These are phyloP conservation scores for Orbilia quercus DNA, from an alignment of 2,329 filamentous ascomycete species.

Conservation along the genomic window DNA sequence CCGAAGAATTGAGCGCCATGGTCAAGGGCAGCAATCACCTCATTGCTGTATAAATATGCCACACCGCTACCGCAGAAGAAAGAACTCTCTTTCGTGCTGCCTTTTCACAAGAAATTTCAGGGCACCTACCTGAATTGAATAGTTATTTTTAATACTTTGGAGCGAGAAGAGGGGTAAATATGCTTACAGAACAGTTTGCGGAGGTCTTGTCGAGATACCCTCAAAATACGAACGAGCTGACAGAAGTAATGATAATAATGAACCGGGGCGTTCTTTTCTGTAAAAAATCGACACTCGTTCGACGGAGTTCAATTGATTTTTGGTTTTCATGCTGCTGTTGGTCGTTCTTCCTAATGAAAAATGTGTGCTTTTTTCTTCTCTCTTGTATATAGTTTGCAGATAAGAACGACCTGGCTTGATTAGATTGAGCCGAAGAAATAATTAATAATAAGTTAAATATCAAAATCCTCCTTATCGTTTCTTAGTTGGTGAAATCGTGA, in stretches of 20 bases:
- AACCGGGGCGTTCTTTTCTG: slow-evolving; percentile 27
- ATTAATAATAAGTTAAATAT: slow-evolving; percentile 9
- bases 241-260: slow-evolving; percentile 54
- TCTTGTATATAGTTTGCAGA: slow-evolving; percentile 49
- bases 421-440: slow-evolving; percentile 6
- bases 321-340: neutral
- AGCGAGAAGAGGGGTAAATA: slow-evolving; percentile 1
- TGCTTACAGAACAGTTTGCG: slow-evolving; percentile 12
- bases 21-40: slow-evolving; percentile 53
- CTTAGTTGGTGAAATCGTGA: no score
- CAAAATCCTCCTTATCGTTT: neutral
- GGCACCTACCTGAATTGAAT: neutral
- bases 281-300: slow-evolving; percentile 55
- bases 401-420: slow-evolving; percentile 12
- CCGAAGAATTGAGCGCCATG: slow-evolving; percentile 54
- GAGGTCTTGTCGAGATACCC: slow-evolving; percentile 12
- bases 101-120: no score
- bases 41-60: slow-evolving; percentile 41
- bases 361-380: slow-evolving; percentile 9
- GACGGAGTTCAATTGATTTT: slow-evolving; percentile 41
- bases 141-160: slow-evolving; percentile 15
- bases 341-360: slow-evolving; percentile 26
- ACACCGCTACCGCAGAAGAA: neutral
- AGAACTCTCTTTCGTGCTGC: no score
- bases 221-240: slow-evolving; percentile 4